Evolutionary conservation across 2,329 filamentous ascomycete species (phyloP), one percentile per base, ranked within the genome.

Genomic region (Neonectria magnoliae): DNA sequence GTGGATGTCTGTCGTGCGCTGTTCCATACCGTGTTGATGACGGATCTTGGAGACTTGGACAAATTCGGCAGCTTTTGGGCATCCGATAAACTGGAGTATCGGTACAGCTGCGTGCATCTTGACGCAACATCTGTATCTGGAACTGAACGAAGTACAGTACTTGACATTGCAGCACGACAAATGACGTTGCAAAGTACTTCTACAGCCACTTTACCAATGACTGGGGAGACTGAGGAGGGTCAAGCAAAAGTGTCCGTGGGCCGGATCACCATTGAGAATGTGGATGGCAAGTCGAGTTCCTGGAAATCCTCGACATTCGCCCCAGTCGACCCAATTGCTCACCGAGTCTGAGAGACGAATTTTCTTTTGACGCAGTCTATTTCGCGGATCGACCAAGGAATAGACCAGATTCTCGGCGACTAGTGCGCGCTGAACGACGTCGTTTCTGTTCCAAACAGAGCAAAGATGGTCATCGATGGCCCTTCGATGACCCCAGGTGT

Each of bases 321-420:
- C 66, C 42, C 64, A 66, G 69, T 66, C 62, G 57, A 66, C 54
- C 60, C 68, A 69, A 66, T 53, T 38, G 50, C 42, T 18, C 51
- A 42, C 42, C 53, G 51, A 41, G 38, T 44, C 53, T 51, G 45
- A 41, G 38, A 10, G 7, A n/a, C 7, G 38, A 42, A 18, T 4
- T 11, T 66, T 47, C 57, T 55, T 62, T 67, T 58, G 63, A 68
- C 65, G 61, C 55, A 64, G 60, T 45, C 64, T 56, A 54, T 38
- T 64, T 48, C 63, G 65, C 55, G 64, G 71, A 72, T 73, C 69
- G 66, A 65, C 67, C 52, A 72, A 61, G 60, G 68, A 57, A 61
- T 64, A 62, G 65, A 71, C 38, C 27, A 73, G 68, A 71, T 73
- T 56, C 63, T 68, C 68, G 70, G 71, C 69, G 71, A 73, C 71